Evolutionary conservation across 148 eudicot genomes (phyloP).

Genomic region (Beta vulgaris): DNA sequence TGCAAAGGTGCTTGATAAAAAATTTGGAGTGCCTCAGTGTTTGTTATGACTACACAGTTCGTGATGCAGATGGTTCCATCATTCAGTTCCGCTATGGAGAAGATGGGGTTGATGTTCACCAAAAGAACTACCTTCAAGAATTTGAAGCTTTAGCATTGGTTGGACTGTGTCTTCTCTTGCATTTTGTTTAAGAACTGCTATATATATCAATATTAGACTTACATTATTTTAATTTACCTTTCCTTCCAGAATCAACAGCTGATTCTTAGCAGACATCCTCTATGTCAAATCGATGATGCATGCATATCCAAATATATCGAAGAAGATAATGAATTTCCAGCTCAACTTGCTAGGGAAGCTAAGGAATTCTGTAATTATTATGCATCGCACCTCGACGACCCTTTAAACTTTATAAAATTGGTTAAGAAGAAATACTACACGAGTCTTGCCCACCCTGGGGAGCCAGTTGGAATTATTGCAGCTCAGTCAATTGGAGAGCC

Average conservation of each 20-base stretch:
- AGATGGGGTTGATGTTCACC: constrained; percentile 92
- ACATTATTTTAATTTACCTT: too few relatives aligned
- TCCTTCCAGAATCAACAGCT: constrained; percentile 59
- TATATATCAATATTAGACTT: too few relatives aligned
- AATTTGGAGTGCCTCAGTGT: constrained; percentile 89
- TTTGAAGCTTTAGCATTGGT: constrained; percentile 78
- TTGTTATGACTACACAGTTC: constrained; percentile 87
- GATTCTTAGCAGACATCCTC: constrained; percentile 48
- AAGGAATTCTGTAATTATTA: constrained; percentile 31
- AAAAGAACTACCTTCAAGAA: constrained; percentile 77
- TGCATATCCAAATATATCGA: constrained; percentile 53
- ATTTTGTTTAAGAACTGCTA: background rate
- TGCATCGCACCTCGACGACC: constrained; percentile 29
- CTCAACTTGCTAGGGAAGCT: constrained; percentile 51
- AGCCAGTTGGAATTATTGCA: constrained; percentile 97
- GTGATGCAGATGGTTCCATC: constrained; percentile 95
- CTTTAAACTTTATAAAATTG: constrained; percentile 48
- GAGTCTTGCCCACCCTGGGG: constrained; percentile 93
- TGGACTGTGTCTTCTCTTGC: constrained; percentile 21
- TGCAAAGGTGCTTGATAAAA: constrained; percentile 88
- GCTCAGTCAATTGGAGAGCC: constrained; percentile 98
- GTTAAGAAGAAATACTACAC: constrained; percentile 70
- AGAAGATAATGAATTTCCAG: constrained; percentile 56
- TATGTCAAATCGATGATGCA: constrained; percentile 39
- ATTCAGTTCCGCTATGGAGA: constrained; percentile 92